Evolutionary conservation across 164 flowering plant species (phyloP).

Genomic region (Magnolia sinica): DNA sequence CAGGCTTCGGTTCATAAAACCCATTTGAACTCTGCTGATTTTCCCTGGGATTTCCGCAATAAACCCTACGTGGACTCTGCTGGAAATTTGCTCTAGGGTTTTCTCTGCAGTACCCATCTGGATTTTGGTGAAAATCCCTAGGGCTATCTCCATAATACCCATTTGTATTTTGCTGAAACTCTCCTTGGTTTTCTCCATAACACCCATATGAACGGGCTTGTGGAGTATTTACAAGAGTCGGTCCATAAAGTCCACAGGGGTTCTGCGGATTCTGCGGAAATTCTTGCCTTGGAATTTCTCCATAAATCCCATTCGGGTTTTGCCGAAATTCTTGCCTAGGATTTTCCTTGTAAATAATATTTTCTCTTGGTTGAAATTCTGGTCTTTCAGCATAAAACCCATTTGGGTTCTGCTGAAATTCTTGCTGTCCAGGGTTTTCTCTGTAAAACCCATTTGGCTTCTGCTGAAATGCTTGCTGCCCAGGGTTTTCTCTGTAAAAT

Average conservation of each 20-base stretch:
- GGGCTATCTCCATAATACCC: conserved; percentile 7
- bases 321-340: conserved; percentile 9
- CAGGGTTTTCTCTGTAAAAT: not conserved
- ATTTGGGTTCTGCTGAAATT: conserved; percentile 1
- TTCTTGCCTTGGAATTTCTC: conserved; percentile 1
- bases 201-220: not conserved
- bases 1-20: not conserved
- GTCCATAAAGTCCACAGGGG: not conserved
- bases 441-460: conserved; percentile 7
- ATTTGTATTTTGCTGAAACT: conserved; percentile 6
- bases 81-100: conserved; percentile 9
- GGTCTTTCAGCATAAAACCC: conserved; percentile 5
- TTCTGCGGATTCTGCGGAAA: not conserved
- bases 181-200: conserved; percentile 2
- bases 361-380: conserved; percentile 8
- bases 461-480: conserved; percentile 10
- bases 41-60: too few species aligned
- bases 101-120: conserved; percentile 9
- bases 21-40: conserved; percentile 10
- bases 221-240: not conserved
- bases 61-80: not conserved
- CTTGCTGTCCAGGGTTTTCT: not conserved
- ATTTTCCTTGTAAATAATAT: conserved; percentile 9
- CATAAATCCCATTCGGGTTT: conserved; percentile 13
- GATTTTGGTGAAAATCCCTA: conserved; percentile 6